Conservation (phyloP, 2,329 filamentous ascomycete species). For the Cladosporium velox region DNA sequence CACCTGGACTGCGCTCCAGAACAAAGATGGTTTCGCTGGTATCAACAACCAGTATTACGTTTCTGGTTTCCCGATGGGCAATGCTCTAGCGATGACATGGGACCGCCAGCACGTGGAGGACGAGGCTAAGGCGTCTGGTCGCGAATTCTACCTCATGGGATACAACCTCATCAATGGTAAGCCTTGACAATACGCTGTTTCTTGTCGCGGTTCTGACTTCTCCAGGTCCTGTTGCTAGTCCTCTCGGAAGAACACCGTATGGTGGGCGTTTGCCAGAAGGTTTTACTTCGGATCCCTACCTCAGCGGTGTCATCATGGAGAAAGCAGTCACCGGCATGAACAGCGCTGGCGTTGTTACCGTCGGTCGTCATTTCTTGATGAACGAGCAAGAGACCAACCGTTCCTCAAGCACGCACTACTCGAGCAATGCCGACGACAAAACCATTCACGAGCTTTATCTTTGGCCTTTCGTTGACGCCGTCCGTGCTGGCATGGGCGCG, state of each 20-base stretch:
- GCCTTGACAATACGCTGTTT: neutral
- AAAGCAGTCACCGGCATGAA: conserved; percentile 59
- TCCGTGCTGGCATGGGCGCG: conserved; percentile 64
- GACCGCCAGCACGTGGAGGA: conserved; percentile 25
- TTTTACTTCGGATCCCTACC: conserved; percentile 67
- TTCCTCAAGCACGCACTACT: conserved; percentile 25
- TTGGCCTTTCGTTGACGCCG: conserved; percentile 53
- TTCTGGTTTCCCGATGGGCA: conserved; percentile 29
- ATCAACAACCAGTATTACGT: conserved; percentile 31
- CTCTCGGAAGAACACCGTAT: conserved; percentile 31
- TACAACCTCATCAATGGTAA: conserved; percentile 29
- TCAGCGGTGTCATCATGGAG: conserved; percentile 55
- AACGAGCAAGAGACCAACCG: conserved; percentile 47
- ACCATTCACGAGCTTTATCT: conserved; percentile 33
- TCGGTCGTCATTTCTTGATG: conserved; percentile 57
- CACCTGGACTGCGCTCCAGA: conserved; percentile 27
- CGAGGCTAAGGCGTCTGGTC: conserved; percentile 26
- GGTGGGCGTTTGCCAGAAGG: conserved; percentile 52
- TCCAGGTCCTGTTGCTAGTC: conserved; percentile 22
- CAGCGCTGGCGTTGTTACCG: conserved; percentile 30
- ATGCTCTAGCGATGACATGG: conserved; percentile 32
- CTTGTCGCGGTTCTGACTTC: neutral
- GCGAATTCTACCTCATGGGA: conserved; percentile 29
- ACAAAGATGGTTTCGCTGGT: conserved; percentile 29
- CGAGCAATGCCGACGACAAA: conserved; percentile 33